Conservation (phyloP, 305 asterid species). For the Fraxinus albicans region DNA sequence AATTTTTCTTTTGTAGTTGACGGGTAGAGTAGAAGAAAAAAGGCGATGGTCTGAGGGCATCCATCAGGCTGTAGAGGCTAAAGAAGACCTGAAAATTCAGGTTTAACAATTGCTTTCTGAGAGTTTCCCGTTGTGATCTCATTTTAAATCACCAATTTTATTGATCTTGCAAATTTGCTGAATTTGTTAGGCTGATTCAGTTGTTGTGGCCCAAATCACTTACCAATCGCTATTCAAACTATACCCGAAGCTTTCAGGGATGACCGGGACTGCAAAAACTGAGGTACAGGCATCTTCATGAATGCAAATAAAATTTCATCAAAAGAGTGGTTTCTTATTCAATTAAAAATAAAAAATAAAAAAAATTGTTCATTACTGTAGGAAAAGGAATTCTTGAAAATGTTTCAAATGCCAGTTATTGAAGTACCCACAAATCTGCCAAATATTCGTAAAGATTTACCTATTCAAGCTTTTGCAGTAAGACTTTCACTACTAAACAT, state of each 20-base stretch:
- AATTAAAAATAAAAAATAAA: neutral
- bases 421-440: conserved; percentile 95
- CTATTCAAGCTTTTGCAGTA: conserved; percentile 96
- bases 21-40: conserved; percentile 98
- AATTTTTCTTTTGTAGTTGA: conserved; percentile 54
- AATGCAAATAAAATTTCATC: neutral
- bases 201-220: conserved; percentile 98
- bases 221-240: conserved; percentile 95
- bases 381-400: conserved; percentile 97
- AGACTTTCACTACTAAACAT: conserved; percentile 32
- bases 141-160: neutral
- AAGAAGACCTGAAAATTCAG: conserved; percentile 92
- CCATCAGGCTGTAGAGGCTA: conserved; percentile 99
- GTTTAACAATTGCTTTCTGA: conserved; percentile 33
- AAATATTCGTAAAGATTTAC: conserved; percentile 83
- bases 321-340: conserved; percentile 12
- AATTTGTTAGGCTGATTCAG: conserved; percentile 80
- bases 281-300: conserved; percentile 52
- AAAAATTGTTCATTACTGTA: conserved; percentile 25
- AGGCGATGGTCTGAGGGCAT: conserved; percentile 98
- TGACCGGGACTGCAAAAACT: conserved; percentile 99
- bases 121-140: conserved; percentile 6
- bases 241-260: conserved; percentile 98
- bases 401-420: conserved; percentile 91
- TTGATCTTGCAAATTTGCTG: conserved; percentile 20